Base-by-base conservation (phyloP, 768 basidiomycete genomes). In the Phanerochaete carnosa region DNA sequence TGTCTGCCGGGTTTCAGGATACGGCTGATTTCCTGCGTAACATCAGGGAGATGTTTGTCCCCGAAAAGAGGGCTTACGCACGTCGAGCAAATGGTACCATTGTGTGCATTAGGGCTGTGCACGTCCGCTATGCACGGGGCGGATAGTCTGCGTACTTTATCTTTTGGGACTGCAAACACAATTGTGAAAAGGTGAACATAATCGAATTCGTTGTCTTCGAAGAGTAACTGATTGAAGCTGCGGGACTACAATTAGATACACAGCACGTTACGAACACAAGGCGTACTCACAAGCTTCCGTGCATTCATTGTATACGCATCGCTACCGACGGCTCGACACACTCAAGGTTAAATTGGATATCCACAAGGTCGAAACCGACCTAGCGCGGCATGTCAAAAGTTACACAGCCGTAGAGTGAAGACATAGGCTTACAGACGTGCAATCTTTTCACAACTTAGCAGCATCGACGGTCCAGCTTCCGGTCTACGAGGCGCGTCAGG, bases 121-220 rank as follows among this genome's bases (percentile, higher is more conserved):
- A 19, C 7, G 8, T 52, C 59, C 12, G 47, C 11, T 5, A 16
- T 25, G 22, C 49, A 39, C 33, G 26, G 29, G 47, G 39, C 29
- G 50, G 29, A 32, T 23, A 45, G 2, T 29, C 51, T 12, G 13
- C 55, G 33, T 49, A 85, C 88, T 77, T 90, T 90, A 64, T 86
- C 89, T 69, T 92, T 90, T 4, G 88, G 88, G 32, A 90, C 83
- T 19, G 83, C 88, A 25, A 62, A 30, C 7, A 65, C 62, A 3
- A 64, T 55, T 30, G 63, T 39, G 28, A 63, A 60, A 16, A 92
- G 81, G 65, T 88, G 91, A 22, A 92, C 84, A 70, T 88, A 83
- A 70, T 92, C 90, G 62, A 92, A 92, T 65, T 88, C 83, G 61
- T 92, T 89, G 55, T 92, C 90, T 19, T 90, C 88, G 68, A 92